These are phyloP conservation scores for Schwanniomyces sp. DNA, from an alignment of 805 yeast genomes.

Conservation along the genomic window DNA sequence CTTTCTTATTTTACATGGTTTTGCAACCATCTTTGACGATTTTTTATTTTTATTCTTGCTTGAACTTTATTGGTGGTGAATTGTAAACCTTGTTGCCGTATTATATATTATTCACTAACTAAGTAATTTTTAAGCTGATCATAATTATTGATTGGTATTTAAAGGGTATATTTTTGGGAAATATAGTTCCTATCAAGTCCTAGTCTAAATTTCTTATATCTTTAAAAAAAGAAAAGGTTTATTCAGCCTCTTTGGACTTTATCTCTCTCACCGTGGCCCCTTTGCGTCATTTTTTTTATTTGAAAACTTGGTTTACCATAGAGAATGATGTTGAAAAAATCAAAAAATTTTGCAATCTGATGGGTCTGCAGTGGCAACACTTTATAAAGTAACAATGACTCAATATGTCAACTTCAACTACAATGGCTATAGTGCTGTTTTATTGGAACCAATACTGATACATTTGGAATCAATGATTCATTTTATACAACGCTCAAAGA, in stretches of 20 bases:
- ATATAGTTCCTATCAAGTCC: too few species aligned
- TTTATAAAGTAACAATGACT: slow-evolving; percentile 25
- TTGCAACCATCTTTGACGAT: too few species aligned
- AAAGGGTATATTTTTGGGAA: too few species aligned
- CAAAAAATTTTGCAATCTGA: slow-evolving; percentile 9
- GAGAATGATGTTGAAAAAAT: slow-evolving; percentile 17
- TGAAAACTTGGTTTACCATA: slow-evolving; percentile 19
- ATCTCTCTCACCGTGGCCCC: slow-evolving; percentile 24
- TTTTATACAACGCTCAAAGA: slow-evolving; percentile 11
- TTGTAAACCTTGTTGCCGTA: too few species aligned
- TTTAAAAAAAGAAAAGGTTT: slow-evolving; percentile 3
- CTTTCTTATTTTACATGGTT: too few species aligned
- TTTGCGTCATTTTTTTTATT: slow-evolving; percentile 24
- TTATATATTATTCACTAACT: too few species aligned
- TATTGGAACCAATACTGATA: slow-evolving; percentile 34
- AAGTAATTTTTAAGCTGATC: too few species aligned
- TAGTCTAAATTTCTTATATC: too few species aligned
- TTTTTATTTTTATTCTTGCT: too few species aligned
- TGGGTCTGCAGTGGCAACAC: slow-evolving; percentile 34
- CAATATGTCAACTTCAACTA: slow-evolving; percentile 26
- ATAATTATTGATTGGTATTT: too few species aligned
- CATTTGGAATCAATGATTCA: slow-evolving; percentile 29
- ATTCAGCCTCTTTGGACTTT: slow-evolving; percentile 19
- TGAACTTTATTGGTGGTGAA: too few species aligned
- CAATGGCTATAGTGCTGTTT: slow-evolving; percentile 26